Base-by-base conservation (phyloP, 140 eudicot species). In the Cichorium intybus region DNA sequence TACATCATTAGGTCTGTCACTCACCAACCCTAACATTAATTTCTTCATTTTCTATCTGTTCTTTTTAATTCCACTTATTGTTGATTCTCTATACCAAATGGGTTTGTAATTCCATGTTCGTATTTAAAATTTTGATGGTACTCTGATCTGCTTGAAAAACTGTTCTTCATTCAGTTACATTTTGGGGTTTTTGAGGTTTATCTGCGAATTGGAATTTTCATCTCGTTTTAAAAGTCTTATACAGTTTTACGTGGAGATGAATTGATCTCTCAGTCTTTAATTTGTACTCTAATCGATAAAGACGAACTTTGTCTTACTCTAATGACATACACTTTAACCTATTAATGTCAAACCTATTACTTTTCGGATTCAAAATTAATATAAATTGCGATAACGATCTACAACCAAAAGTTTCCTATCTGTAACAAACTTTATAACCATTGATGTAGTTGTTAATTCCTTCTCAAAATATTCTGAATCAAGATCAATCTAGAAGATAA, bases 1-100 rank as follows among this genome's bases (percentile, higher is more conserved):
- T 70, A 90, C 97, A 52, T 90, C 94, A 39, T 75, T 90, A 69
- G 97, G 97, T 87, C 73, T 74, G 81, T 68, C 12, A 22, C 12
- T 35, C 58, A 39, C 39, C 29, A 26, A 53, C 66, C 71, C 71
- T 72, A 50, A 4, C 57, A 23, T 23, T 62, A 24, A 22, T 49
- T 56, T 51, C 37, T 22, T 10, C 56, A n/a, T 47, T 47, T 70
- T 16, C 8, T 10, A 14, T 59, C 12, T 17, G 9, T 37, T 35
- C 24, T 3, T 26, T n/a, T 24, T 12, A 50, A 16, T 50, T 50
- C 2, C 24, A 51, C 27, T 21, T 71, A 24, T 48, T 71, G 24
- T 39, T 10, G 37, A 39, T 18, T 58, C 3, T 41, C 12, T 46
- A 16, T 63, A 24, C 28, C 31, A 64, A 26, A 48, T 64, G 59